These are phyloP conservation scores for Diaporthe vexans DNA, from an alignment of 2,329 filamentous ascomycete species.

Conservation along the genomic window DNA sequence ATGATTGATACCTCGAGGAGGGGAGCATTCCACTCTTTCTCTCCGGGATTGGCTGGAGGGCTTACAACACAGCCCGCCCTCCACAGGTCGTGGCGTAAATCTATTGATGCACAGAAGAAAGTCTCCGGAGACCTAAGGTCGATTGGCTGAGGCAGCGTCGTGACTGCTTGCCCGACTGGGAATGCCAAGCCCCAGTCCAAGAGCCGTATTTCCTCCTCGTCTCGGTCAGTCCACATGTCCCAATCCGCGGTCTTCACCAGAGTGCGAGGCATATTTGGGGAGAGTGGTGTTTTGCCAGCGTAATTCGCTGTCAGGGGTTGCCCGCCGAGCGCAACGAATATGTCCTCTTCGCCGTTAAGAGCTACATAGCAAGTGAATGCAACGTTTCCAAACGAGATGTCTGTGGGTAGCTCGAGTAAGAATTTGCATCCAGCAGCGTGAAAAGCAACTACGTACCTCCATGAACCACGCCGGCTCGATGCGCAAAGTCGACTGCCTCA, in stretches of 20 bases:
- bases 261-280: conserved; percentile 1
- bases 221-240: conserved; percentile 15
- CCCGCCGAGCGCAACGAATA: conserved; percentile 2
- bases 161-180: not conserved
- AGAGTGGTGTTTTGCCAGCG: not conserved
- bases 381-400: conserved; percentile 13
- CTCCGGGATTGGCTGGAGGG: too few species aligned
- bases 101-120: conserved; percentile 8
- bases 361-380: conserved; percentile 7
- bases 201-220: conserved; percentile 1
- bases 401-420: not conserved
- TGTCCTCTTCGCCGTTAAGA: not conserved
- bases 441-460: not conserved
- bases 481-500: conserved; percentile 14
- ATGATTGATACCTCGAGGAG: too few species aligned
- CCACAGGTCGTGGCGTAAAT: conserved; percentile 14
- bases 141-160: conserved; percentile 1
- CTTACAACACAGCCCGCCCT: conserved; percentile 24
- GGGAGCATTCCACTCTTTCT: too few species aligned
- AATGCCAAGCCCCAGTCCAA: conserved; percentile 25
- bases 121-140: conserved; percentile 21
- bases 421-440: rapidly evolving
- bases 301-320: not conserved
- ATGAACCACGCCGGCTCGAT: not conserved
- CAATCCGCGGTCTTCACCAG: not conserved